Evolutionary conservation across 2,329 filamentous ascomycete genomes (phyloP), one percentile per base, ranked within the genome.

Genomic region (Didymella segeticola): DNA sequence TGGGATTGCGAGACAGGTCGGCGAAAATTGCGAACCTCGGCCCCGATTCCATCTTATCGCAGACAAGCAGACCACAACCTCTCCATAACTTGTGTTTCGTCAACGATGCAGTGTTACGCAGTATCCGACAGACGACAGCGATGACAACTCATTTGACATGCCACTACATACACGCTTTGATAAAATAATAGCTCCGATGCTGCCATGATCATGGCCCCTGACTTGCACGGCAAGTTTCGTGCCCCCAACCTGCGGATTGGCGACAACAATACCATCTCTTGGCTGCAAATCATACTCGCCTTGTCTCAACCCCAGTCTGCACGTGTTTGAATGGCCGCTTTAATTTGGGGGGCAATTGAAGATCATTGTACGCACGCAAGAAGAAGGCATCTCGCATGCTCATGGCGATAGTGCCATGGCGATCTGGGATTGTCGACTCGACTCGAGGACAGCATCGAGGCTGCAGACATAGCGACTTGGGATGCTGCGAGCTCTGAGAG

Each of bases 271-370:
- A 39, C 20, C 23, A 19, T 3, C 15, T 33, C 51, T 54, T 49
- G 51, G 51, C 51, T 54, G 33, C 6, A 30, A 49, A 36, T 54
- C 51, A 45, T 43, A 49, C 46, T 43, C 45, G 34, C 29, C 39
- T 49, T 46, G 46, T 54, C 51, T 54, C 51, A 49, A 48, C 41
- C 29, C 30, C 39, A 47, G 29, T 27, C 51, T 29, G 45, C 34
- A 34, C 49, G 36, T 8, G 46, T 54, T 49, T 54, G 45, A 41
- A 3, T 49, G 20, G 34, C 51, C 46, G 51, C 33, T n/a, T 41
- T 17, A 5, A 23, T 11, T 29, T 31, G 22, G 9, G 23, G 8
- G 30, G 19, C 11, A n/a, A 42, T 33, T 27, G 23, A 36, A 12
- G 34, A 41, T 43, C 27, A n/a, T 23, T 23, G 22, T 39, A 30